phyloP scores from a whole-genome alignment of 305 asterid genomes.

The Ilex paraguariensis region DNA sequence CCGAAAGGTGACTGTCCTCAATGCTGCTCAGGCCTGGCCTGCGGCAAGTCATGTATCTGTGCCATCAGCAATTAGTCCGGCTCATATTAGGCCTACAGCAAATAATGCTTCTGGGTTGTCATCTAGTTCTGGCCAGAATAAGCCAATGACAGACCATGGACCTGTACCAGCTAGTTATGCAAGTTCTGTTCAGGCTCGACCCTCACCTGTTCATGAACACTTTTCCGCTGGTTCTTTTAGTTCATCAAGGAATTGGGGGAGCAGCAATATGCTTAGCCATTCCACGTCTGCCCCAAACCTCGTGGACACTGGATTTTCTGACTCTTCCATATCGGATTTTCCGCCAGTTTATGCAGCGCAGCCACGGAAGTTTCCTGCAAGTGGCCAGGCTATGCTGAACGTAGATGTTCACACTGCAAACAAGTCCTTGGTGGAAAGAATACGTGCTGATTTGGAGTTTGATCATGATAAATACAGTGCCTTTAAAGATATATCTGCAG shows the following conservation, averaged over 20 bases:
- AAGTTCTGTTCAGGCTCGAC: constrained; percentile 31
- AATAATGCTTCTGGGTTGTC: constrained; percentile 49
- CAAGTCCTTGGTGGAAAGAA: constrained; percentile 81
- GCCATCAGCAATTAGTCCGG: constrained; percentile 27
- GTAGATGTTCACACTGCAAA: constrained; percentile 79
- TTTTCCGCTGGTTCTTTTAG: constrained; percentile 37
- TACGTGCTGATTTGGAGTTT: constrained; percentile 60
- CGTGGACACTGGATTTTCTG: constrained; percentile 39
- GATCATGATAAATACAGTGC: constrained; percentile 69
- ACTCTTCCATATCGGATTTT: constrained; percentile 45
- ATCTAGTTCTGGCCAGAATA: constrained; percentile 47
- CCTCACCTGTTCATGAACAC: constrained; percentile 28
- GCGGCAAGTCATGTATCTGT: constrained; percentile 33
- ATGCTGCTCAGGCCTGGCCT: constrained; percentile 49
- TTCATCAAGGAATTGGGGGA: constrained; percentile 46
- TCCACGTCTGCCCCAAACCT: constrained; percentile 88
- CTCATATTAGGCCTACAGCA: constrained; percentile 62
- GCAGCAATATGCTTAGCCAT: constrained; percentile 45
- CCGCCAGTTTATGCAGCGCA: constrained; percentile 84
- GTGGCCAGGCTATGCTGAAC: constrained; percentile 29
- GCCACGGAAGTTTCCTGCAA: constrained; percentile 31
- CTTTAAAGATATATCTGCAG: constrained; percentile 74
- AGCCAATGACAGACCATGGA: constrained; percentile 29
- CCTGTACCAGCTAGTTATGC: constrained; percentile 31
- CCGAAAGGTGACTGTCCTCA: constrained; percentile 30